phyloP scores from a whole-genome alignment of 2,329 filamentous ascomycete species.

The Paecilomyces niveus region DNA sequence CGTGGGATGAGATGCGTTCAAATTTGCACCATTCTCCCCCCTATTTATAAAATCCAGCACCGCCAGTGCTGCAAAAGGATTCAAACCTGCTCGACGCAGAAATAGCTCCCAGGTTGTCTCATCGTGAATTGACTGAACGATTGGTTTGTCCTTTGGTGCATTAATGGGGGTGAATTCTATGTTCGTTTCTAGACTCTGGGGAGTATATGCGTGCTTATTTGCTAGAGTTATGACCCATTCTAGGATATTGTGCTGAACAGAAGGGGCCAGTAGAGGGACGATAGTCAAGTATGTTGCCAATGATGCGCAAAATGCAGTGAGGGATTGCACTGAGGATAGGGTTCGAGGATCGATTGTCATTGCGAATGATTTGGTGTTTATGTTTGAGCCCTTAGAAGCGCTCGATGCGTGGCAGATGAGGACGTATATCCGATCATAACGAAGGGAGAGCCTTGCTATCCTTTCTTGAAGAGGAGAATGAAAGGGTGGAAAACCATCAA shows the following conservation, averaged over 20 bases:
- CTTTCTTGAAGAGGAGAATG: conserved; percentile 47
- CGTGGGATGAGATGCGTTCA: conserved; percentile 3
- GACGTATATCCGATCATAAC: conserved; percentile 63
- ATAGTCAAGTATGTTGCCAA: conserved; percentile 8
- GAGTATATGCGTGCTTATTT: conserved; percentile 35
- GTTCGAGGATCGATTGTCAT: conserved; percentile 6
- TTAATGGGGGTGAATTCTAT: conserved; percentile 7
- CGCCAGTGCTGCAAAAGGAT: conserved; percentile 63
- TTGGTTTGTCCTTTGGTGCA: conserved; percentile 4
- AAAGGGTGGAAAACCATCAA: conserved; percentile 12
- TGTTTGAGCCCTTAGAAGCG: conserved; percentile 15
- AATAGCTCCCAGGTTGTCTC: conserved; percentile 64
- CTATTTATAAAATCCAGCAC: conserved; percentile 39
- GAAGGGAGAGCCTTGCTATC: conserved; percentile 45
- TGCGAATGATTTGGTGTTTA: neutral
- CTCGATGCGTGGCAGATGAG: conserved; percentile 47
- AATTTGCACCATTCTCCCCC: neutral
- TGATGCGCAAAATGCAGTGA: conserved; percentile 19
- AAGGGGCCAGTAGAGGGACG: conserved; percentile 9
- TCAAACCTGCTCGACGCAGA: conserved; percentile 58
- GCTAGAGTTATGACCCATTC: conserved; percentile 51
- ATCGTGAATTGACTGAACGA: conserved; percentile 39
- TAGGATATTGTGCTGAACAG: conserved; percentile 34
- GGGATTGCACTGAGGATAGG: conserved; percentile 9
- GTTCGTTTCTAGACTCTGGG: neutral